These are phyloP conservation scores for Clonostachys chloroleuca DNA, from an alignment of 2,329 filamentous ascomycete genomes.

Conservation along the genomic window DNA sequence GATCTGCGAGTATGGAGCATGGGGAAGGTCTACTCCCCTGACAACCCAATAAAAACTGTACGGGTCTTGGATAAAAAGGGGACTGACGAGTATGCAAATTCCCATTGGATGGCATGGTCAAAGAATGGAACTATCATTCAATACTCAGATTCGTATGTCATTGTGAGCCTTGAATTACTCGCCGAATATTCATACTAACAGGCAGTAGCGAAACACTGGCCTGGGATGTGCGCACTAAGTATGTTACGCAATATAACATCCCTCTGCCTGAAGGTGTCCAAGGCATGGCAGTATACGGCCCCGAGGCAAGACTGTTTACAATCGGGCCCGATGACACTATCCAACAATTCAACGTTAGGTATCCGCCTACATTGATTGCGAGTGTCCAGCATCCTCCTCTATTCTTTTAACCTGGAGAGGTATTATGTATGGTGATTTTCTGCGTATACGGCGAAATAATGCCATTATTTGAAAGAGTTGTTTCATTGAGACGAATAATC, in stretches of 20 bases:
- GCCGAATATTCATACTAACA: background rate
- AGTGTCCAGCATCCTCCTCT: slow-evolving; percentile 69
- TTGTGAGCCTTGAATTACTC: background rate
- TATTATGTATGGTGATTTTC: no score
- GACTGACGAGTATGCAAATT: slow-evolving; percentile 68
- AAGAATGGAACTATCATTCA: slow-evolving; percentile 97
- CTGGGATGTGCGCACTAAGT: slow-evolving; percentile 96
- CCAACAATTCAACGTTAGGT: slow-evolving; percentile 93
- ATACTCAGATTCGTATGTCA: slow-evolving; percentile 72
- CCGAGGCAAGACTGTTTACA: slow-evolving; percentile 88
- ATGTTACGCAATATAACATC: slow-evolving; percentile 85
- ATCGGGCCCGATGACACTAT: slow-evolving; percentile 85
- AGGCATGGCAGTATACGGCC: slow-evolving; percentile 86
- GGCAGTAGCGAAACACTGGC: slow-evolving; percentile 73
- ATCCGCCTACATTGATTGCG: slow-evolving; percentile 72
- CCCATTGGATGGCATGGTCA: slow-evolving; percentile 87
- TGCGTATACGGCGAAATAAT: no score
- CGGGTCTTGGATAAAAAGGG: slow-evolving; percentile 80
- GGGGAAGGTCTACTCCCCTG: slow-evolving; percentile 68
- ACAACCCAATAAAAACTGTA: slow-evolving; percentile 81
- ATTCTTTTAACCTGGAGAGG: no score
- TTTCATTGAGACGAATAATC: no score
- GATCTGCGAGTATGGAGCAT: slow-evolving; percentile 97
- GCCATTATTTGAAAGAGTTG: no score
- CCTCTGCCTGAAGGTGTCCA: slow-evolving; percentile 78